Conservation (phyloP, 306 rosid genomes). For the cucumber (Cucumis sativus) region DNA sequence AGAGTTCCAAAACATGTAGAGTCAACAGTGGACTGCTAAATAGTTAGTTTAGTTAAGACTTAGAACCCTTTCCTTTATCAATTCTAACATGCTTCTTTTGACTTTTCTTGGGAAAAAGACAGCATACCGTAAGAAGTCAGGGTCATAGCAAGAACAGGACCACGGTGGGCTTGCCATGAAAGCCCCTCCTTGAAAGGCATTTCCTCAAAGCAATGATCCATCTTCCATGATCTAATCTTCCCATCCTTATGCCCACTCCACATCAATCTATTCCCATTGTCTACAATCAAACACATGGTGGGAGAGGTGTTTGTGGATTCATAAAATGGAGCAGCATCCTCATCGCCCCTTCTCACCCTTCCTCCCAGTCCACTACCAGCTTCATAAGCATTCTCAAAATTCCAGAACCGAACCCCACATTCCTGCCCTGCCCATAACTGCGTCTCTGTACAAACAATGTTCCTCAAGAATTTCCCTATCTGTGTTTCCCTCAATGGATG, state of each 20-base stretch:
- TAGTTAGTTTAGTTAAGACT: neutral
- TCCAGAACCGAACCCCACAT: constrained; percentile 80
- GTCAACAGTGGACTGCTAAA: neutral
- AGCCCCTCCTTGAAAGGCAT: constrained; percentile 92
- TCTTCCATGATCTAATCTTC: constrained; percentile 83
- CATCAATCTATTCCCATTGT: constrained; percentile 43
- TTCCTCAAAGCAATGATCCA: constrained; percentile 49
- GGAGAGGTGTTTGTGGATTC: constrained; percentile 76
- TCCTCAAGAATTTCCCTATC: constrained; percentile 73
- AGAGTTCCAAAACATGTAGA: neutral
- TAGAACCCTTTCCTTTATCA: neutral
- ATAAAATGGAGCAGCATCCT: constrained; percentile 77
- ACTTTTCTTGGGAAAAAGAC: neutral
- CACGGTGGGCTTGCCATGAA: constrained; percentile 95
- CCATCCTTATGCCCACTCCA: constrained; percentile 99
- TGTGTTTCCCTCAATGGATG: constrained; percentile 94
- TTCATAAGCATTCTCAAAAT: constrained; percentile 37
- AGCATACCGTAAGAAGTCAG: constrained; percentile 45
- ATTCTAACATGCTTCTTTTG: neutral
- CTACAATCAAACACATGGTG: constrained; percentile 51
- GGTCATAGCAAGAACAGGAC: constrained; percentile 69
- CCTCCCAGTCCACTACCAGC: constrained; percentile 65
- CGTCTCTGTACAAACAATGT: constrained; percentile 68
- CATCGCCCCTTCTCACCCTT: constrained; percentile 77
- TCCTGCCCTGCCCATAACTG: constrained; percentile 98